Base-by-base conservation (phyloP, 2,329 filamentous ascomycete species). In the Huntiella decipiens region DNA sequence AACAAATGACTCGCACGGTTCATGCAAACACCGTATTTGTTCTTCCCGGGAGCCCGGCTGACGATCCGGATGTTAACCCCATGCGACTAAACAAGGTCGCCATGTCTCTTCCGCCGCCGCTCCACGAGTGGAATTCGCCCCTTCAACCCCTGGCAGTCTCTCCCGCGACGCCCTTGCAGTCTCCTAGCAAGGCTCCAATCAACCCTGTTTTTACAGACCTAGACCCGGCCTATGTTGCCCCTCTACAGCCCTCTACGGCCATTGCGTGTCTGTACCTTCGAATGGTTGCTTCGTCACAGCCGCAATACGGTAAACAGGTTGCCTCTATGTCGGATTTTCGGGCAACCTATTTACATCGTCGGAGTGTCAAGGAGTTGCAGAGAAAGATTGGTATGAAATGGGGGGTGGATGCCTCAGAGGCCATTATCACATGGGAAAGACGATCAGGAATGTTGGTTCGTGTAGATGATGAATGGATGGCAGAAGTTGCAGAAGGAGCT, bases 1-100 rank as follows among this genome's bases (percentile, higher is more conserved):
- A 88, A 59, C 83, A 88, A 55, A 91, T 91, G 84, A 91, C 91
- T 57, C 83, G 79, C 12, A 91, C 82, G 56, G 87, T 82, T 4
- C 68, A 82, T 2, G 79, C 82, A 1, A 74, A 83, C 39, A 91
- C 82, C 57, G 71, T 87, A 12, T 63, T 92, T 5, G 87, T 84
- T 54, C 66, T 92, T 2, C 73, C 78, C 31, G 84, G 84, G 22
- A 78, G 82, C 16, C 81, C 86, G 19, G 64, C 73, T 6, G 84
- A 92, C 55, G 83, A 92, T 55, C 81, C 82, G 1, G 84, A 92
- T 56, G 61, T 79, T 8, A 76, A 83, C 55, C 84, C 84, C 0
- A 82, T 92, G 7, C 71, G 74, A 38, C 69, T 92, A 70, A 74
- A 1, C 80, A 82, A 13, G 79, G 85, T 45, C 59, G 63, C 2